phyloP scores from a whole-genome alignment of 495 filamentous ascomycete genomes.

The Articulospora tetracladia region DNA sequence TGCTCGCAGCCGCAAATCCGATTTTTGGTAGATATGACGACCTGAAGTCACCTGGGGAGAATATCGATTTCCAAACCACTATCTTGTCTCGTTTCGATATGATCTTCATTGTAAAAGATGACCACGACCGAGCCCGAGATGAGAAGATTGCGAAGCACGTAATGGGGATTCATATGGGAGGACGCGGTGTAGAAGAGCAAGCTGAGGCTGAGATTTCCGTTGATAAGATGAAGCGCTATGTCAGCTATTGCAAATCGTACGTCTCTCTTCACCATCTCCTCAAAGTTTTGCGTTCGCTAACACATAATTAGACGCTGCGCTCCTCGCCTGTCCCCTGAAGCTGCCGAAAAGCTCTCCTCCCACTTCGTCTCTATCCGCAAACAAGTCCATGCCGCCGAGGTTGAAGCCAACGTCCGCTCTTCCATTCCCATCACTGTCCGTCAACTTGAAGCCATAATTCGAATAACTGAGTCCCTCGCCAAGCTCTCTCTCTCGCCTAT shows the following conservation, averaged over 20 bases:
- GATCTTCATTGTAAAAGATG: slow-evolving; percentile 98
- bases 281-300: slow-evolving; percentile 21
- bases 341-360: slow-evolving; percentile 92
- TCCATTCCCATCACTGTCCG: slow-evolving; percentile 97
- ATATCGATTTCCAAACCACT: slow-evolving; percentile 99
- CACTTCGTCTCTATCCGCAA: slow-evolving; percentile 96
- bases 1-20: slow-evolving; percentile 94
- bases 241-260: slow-evolving; percentile 95
- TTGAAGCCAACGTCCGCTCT: slow-evolving; percentile 80
- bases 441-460: slow-evolving; percentile 94
- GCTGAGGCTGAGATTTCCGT: slow-evolving; percentile 82
- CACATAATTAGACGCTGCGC: slow-evolving; percentile 70
- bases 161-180: slow-evolving; percentile 96
- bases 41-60: slow-evolving; percentile 94
- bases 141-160: slow-evolving; percentile 95
- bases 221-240: slow-evolving; percentile 97
- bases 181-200: slow-evolving; percentile 77
- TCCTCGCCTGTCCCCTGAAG: slow-evolving; percentile 85
- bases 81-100: slow-evolving; percentile 99
- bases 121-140: slow-evolving; percentile 85
- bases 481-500: slow-evolving; percentile 83
- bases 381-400: slow-evolving; percentile 87
- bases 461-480: slow-evolving; percentile 93
- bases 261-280: slow-evolving; percentile 28
- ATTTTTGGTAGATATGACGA: slow-evolving; percentile 98